A percentile compares a stretch with the other conserved stretches of the same genome.
Evolutionary conservation across 495 filamentous ascomycete species (phyloP).

Genomic region (Penicillium riverlandense): DNA sequence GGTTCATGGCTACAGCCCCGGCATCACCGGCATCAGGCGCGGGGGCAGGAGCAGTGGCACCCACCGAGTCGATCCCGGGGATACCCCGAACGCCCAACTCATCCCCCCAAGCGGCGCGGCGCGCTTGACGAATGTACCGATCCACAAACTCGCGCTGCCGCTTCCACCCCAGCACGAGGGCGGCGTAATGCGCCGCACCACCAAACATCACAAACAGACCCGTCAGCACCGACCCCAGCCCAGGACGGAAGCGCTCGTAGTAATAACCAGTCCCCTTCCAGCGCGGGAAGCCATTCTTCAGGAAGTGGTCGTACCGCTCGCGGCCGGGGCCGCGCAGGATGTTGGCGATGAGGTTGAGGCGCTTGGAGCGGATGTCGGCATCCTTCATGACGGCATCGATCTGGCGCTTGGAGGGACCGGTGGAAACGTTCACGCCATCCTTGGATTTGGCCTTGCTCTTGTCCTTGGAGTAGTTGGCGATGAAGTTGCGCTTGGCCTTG

Average conservation of each 20-base stretch:
- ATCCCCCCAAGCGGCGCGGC: conserved; percentile 83
- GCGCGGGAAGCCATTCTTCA: conserved; percentile 85
- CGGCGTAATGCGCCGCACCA: conserved; percentile 77
- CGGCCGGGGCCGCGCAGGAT: conserved; percentile 73
- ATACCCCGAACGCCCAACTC: conserved; percentile 58
- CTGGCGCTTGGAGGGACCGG: conserved; percentile 63
- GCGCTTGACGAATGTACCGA: conserved; percentile 83
- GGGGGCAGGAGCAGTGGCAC: conserved; percentile 27
- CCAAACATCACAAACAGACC: conserved; percentile 82
- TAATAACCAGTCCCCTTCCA: conserved; percentile 99
- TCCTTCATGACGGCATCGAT: conserved; percentile 67
- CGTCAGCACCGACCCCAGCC: conserved; percentile 72
- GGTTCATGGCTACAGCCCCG: conserved; percentile 59
- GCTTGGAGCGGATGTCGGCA: conserved; percentile 72
- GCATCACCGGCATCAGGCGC: conserved; percentile 31
- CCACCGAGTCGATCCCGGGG: conserved; percentile 53
- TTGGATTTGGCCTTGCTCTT: conserved; percentile 48
- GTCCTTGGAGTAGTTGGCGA: conserved; percentile 61
- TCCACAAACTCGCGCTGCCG: conserved; percentile 86
- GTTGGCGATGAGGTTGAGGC: conserved; percentile 73
- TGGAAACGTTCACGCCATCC: conserved; percentile 59
- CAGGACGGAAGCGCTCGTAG: conserved; percentile 87
- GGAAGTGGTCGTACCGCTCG: conserved; percentile 92
- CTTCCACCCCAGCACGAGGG: conserved; percentile 76
- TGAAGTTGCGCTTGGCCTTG: conserved; percentile 81